These are phyloP conservation scores for Cercospora zeae-maydis DNA, from an alignment of 2,329 filamentous ascomycete species.

Conservation along the genomic window DNA sequence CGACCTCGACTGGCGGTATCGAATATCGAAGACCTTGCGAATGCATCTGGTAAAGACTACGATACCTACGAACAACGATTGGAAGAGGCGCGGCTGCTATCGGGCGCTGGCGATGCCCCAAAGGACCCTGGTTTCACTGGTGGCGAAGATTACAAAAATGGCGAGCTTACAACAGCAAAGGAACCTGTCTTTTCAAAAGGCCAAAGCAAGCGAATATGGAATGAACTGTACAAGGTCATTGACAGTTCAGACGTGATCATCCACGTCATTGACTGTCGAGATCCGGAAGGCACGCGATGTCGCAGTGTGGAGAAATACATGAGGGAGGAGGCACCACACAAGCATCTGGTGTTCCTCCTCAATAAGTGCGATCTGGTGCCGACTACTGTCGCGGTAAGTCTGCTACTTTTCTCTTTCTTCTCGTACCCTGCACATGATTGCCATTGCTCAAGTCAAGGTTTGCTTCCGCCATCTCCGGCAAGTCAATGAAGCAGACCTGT, in stretches of 20 bases:
- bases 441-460: constrained; percentile 89
- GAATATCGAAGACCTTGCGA: constrained; percentile 76
- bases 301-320: constrained; percentile 90
- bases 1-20: constrained; percentile 83
- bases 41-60: constrained; percentile 74
- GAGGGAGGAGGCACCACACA: constrained; percentile 87
- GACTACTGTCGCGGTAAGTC: constrained; percentile 89
- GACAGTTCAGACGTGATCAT: constrained; percentile 94
- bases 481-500: constrained; percentile 81
- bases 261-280: constrained; percentile 87
- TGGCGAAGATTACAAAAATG: constrained; percentile 27
- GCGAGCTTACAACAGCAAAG: constrained; percentile 44
- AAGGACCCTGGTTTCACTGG: constrained; percentile 18
- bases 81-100: constrained; percentile 73
- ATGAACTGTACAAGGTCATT: constrained; percentile 87
- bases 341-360: constrained; percentile 84
- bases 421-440: constrained; percentile 36
- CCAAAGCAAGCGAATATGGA: constrained; percentile 94
- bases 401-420: constrained; percentile 8
- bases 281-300: constrained; percentile 86
- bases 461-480: constrained; percentile 59
- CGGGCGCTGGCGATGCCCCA: constrained; percentile 50
- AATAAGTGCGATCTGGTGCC: constrained; percentile 94
- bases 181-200: constrained; percentile 87
- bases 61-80: constrained; percentile 75